Evolutionary conservation across 768 basidiomycete genomes (phyloP).

Genomic region (Tubosaeta sp.): DNA sequence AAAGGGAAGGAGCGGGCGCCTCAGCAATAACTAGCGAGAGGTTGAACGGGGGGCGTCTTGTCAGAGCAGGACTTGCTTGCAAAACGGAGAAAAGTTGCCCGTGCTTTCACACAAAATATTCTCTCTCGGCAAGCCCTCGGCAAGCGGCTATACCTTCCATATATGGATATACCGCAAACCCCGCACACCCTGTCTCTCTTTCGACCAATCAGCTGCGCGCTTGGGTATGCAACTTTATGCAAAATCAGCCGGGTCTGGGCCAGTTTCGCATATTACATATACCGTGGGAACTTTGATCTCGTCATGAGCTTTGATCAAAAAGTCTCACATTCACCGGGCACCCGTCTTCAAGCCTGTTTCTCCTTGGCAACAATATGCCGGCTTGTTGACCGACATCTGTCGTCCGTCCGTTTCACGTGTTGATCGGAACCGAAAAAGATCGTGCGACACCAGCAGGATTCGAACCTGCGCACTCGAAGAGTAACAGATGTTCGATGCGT

Average conservation of each 20-base stretch:
- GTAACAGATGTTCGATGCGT: conserved; percentile 48
- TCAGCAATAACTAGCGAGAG: conserved; percentile 25
- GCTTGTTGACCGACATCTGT: neutral
- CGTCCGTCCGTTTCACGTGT: neutral
- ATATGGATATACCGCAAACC: conserved; percentile 13
- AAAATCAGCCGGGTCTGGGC: neutral
- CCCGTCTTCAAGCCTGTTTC: neutral
- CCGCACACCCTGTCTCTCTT: conserved; percentile 5
- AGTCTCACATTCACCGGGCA: neutral
- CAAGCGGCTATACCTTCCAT: conserved; percentile 9
- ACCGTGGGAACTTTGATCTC: conserved; percentile 3
- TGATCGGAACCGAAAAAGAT: conserved; percentile 6
- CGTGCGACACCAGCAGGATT: conserved; percentile 59
- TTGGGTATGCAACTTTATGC: neutral
- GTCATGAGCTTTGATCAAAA: neutral
- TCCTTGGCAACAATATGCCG: neutral
- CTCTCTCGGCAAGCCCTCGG: conserved; percentile 18
- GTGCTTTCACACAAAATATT: conserved; percentile 14
- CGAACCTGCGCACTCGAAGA: conserved; percentile 66
- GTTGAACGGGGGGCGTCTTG: conserved; percentile 11
- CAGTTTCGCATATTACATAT: neutral
- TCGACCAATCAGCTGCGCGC: neutral
- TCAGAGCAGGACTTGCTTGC: conserved; percentile 4
- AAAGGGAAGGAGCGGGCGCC: conserved; percentile 21
- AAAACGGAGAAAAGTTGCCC: conserved; percentile 12